Percentiles rank a stretch among this genome's conserved stretches.
Conservation (phyloP, 2,329 filamentous ascomycete genomes). For the Fonsecaea nubica region DNA sequence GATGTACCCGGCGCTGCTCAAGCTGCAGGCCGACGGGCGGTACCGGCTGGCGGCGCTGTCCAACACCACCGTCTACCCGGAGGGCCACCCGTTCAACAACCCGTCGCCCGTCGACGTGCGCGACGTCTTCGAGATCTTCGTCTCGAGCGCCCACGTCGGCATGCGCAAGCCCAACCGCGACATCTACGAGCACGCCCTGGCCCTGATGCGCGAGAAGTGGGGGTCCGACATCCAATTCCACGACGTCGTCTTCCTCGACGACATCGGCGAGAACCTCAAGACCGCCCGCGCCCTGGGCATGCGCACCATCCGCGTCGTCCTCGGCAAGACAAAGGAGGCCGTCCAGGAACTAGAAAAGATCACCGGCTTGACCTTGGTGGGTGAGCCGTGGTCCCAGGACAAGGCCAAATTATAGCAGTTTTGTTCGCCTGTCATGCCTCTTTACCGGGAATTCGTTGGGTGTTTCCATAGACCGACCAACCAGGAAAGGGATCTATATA, state of each 20-base stretch:
- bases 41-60: slow-evolving; percentile 82
- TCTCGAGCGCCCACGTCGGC: slow-evolving; percentile 84
- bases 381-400: slow-evolving; percentile 40
- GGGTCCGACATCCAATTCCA: slow-evolving; percentile 61
- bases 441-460: too few species aligned
- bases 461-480: too few species aligned
- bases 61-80: slow-evolving; percentile 88
- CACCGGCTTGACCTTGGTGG: slow-evolving; percentile 70
- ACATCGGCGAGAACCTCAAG: slow-evolving; percentile 93
- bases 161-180: slow-evolving; percentile 83
- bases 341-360: slow-evolving; percentile 79
- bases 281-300: slow-evolving; percentile 76
- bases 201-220: slow-evolving; percentile 67
- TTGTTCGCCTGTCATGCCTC: not conserved
- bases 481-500: too few species aligned
- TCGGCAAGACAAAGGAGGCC: slow-evolving; percentile 79
- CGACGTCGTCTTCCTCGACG: slow-evolving; percentile 87
- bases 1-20: slow-evolving; percentile 82
- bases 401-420: not conserved
- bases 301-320: slow-evolving; percentile 79
- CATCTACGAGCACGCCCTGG: slow-evolving; percentile 78
- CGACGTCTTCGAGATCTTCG: slow-evolving; percentile 80
- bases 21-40: slow-evolving; percentile 66
- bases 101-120: slow-evolving; percentile 63
- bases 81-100: slow-evolving; percentile 70